Conservation (phyloP, 139 green algal species). For the Trebouxia sp. region DNA sequence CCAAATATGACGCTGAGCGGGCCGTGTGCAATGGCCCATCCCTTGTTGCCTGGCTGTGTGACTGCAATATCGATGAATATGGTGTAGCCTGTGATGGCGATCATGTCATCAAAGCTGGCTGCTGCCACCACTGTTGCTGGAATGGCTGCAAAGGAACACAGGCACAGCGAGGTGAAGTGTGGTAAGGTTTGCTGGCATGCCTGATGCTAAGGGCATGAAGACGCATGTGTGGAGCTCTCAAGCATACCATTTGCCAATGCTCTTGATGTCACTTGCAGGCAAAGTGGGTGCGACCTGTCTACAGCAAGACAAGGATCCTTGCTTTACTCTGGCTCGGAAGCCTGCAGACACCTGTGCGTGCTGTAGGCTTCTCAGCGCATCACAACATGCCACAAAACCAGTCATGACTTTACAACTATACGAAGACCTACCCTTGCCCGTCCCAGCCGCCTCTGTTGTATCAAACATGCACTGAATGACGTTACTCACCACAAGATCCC, state of each 20-base stretch:
- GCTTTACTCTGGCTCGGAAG: no score
- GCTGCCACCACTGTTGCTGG: conserved; percentile 81
- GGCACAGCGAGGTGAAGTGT: not conserved
- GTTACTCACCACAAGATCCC: conserved; percentile 72
- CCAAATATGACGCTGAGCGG: conserved; percentile 63
- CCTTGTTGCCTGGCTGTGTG: conserved; percentile 25
- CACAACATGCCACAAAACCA: no score
- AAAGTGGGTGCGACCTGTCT: no score
- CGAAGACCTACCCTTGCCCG: conserved; percentile 67
- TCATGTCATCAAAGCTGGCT: conserved; percentile 85
- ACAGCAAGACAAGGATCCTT: no score
- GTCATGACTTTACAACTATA: no score
- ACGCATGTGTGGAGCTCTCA: no score
- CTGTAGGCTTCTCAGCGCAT: no score
- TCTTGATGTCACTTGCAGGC: no score
- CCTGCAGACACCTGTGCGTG: no score
- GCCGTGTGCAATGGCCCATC: conserved; percentile 49
- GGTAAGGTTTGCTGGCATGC: not conserved
- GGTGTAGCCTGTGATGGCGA: conserved; percentile 84
- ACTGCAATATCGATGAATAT: conserved; percentile 75
- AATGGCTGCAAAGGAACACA: conserved; percentile 54
- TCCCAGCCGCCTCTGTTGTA: conserved; percentile 73
- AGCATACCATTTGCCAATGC: no score
- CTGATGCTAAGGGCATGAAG: no score
- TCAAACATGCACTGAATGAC: conserved; percentile 86